Conservation (phyloP, 495 filamentous ascomycete species). For the Saxophila tyrrhenica region DNA sequence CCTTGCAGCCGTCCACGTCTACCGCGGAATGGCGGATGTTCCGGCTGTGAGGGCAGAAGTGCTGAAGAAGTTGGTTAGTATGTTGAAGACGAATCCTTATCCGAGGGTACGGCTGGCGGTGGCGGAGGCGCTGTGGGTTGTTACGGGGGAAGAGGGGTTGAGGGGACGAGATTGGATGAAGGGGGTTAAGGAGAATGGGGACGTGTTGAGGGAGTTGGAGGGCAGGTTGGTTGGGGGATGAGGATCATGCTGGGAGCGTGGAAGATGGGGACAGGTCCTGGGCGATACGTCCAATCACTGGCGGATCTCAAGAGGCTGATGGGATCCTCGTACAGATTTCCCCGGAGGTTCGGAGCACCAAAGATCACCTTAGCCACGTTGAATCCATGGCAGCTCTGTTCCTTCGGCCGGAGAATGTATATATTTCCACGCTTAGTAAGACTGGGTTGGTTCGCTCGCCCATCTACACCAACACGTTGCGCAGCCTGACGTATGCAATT, state of each 20-base stretch:
- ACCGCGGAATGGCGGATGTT: slow-evolving; percentile 49
- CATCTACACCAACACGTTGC: no score
- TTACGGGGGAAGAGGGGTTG: slow-evolving; percentile 1
- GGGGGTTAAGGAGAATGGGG: not conserved
- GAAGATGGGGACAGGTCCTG: no score
- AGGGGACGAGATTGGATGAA: slow-evolving; percentile 4
- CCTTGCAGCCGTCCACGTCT: slow-evolving; percentile 64
- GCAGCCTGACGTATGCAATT: no score
- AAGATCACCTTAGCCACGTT: no score
- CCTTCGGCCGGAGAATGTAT: no score
- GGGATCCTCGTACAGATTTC: no score
- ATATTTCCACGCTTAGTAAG: no score
- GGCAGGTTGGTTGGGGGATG: not conserved
- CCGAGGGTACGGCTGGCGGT: slow-evolving; percentile 14
- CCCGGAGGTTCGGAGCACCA: no score
- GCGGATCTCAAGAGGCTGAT: no score
- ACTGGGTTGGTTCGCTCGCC: no score
- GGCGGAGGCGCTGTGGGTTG: slow-evolving; percentile 6
- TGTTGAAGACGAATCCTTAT: slow-evolving; percentile 21
- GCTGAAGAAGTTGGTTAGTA: slow-evolving; percentile 21
- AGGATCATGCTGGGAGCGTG: not conserved
- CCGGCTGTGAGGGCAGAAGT: slow-evolving; percentile 33
- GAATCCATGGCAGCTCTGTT: no score
- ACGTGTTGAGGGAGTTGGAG: not conserved
- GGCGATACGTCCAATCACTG: no score